These are phyloP conservation scores for Gossypium schwendimanii DNA, from an alignment of 441 rosid genomes.

Conservation along the genomic window DNA sequence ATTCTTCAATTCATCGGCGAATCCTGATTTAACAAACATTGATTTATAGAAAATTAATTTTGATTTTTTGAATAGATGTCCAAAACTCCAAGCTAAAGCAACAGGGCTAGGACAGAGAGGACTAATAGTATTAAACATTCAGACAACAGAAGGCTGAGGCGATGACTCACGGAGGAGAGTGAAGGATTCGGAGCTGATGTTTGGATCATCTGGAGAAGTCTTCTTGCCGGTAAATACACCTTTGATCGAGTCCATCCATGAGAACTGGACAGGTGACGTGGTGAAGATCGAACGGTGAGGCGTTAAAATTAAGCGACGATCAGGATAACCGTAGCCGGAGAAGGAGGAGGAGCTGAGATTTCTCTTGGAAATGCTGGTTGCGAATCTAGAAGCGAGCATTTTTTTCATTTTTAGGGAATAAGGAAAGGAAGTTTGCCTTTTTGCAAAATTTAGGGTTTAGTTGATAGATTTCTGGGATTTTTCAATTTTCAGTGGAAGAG, in stretches of 20 bases:
- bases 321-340: neutral
- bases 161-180: slow-evolving; percentile 56
- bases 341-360: neutral
- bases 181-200: slow-evolving; percentile 41
- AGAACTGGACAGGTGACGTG: slow-evolving; percentile 33
- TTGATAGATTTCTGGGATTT: neutral
- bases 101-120: neutral
- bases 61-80: neutral
- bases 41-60: neutral
- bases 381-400: slow-evolving; percentile 27
- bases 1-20: slow-evolving; percentile 75
- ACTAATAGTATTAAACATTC: neutral
- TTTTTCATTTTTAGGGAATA: neutral
- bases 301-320: slow-evolving; percentile 15
- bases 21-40: slow-evolving; percentile 28
- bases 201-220: slow-evolving; percentile 31
- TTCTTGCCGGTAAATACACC: slow-evolving; percentile 80
- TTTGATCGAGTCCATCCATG: slow-evolving; percentile 83
- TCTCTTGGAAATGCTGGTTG: slow-evolving; percentile 14
- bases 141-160: neutral
- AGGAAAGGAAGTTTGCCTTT: neutral
- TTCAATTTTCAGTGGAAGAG: neutral
- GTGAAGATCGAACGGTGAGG: slow-evolving; percentile 55
- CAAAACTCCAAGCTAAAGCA: neutral
- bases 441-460: neutral